Evolutionary conservation across 495 filamentous ascomycete species (phyloP), one percentile per base, ranked within the genome.

Genomic region (Polyplosphaeria fusca): DNA sequence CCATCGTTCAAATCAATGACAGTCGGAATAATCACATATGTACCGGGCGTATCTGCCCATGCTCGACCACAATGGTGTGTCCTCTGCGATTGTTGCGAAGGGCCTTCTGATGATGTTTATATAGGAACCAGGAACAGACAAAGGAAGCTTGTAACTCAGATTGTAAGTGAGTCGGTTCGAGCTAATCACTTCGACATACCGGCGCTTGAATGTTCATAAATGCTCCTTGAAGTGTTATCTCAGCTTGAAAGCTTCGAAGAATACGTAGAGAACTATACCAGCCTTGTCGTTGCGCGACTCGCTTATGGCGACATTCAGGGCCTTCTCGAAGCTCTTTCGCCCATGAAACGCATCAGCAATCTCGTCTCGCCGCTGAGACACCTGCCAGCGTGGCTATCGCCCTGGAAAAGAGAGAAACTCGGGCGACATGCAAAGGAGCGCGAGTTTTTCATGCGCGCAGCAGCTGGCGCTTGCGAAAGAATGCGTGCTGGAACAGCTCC

Each of bases 41-140:
- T 7, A 4, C 14, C 38, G 14, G 25, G 23, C 25, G 27, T 44
- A 32, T 30, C 16, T 46, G 5, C 39, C 40, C 18, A 25, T 54
- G 23, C 22, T 54, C 3, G 22, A 19, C 4, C 23, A 28, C 12
- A 46, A 46, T 44, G 51, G 51, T 54, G 30, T 19, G 38, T 30
- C 30, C 30, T 7, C 30, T 32, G 5, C 16, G n/a, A 5, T 24
- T 16, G 9, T 20, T 19, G 14, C 38, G 4, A 48, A 5, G 4
- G 25, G 19, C 24, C 22, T 16, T 7, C 30, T 35, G 25, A n/a
- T 50, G 25, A 53, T 25, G 26, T 43, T 4, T 7, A 5, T 4
- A 48, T 47, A 47, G 52, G 52, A 5, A 45, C 16, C 5, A 52
- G 53, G 53, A 4, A 22, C 13, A 25, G 53, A n/a, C 53, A 57